phyloP scores from a whole-genome alignment of 495 filamentous ascomycete species.

The Ramalina intermedia region DNA sequence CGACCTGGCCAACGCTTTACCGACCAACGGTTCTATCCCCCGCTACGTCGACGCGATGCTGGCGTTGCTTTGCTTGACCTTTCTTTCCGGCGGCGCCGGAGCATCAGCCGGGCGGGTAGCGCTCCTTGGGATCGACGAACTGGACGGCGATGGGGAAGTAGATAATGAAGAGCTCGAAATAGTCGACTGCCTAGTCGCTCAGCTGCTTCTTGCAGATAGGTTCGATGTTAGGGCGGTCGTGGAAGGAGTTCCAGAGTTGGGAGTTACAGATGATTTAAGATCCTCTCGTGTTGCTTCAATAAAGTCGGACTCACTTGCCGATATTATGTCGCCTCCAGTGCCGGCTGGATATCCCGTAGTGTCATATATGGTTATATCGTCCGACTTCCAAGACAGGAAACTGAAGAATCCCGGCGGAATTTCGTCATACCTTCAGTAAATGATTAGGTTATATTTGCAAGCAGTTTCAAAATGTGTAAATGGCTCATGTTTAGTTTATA shows the following conservation, averaged over 20 bases:
- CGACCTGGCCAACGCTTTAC: conserved; percentile 50
- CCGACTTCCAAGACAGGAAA: too few species aligned
- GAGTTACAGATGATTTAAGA: too few species aligned
- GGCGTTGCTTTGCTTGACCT: conserved; percentile 46
- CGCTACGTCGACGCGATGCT: conserved; percentile 80
- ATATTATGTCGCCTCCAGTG: too few species aligned
- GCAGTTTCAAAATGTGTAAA: too few species aligned
- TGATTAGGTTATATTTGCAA: too few species aligned
- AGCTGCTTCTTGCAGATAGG: conserved; percentile 61
- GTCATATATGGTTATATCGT: too few species aligned
- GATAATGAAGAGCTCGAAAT: conserved; percentile 73
- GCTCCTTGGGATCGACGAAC: conserved; percentile 61
- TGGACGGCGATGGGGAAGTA: conserved; percentile 72
- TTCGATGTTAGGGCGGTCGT: conserved; percentile 58
- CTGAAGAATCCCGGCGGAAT: too few species aligned
- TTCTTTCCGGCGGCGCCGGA: conserved; percentile 37
- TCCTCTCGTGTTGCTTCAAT: too few species aligned
- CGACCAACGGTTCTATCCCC: conserved; percentile 67
- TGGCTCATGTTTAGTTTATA: too few species aligned
- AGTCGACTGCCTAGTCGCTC: conserved; percentile 66
- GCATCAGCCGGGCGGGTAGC: conserved; percentile 68
- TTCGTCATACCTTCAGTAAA: too few species aligned
- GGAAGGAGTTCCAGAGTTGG: conserved; percentile 88
- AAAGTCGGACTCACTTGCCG: too few species aligned
- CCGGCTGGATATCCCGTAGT: too few species aligned